phyloP scores from a whole-genome alignment of 352 stramenopile genomes.

The Pythium oligandrum region DNA sequence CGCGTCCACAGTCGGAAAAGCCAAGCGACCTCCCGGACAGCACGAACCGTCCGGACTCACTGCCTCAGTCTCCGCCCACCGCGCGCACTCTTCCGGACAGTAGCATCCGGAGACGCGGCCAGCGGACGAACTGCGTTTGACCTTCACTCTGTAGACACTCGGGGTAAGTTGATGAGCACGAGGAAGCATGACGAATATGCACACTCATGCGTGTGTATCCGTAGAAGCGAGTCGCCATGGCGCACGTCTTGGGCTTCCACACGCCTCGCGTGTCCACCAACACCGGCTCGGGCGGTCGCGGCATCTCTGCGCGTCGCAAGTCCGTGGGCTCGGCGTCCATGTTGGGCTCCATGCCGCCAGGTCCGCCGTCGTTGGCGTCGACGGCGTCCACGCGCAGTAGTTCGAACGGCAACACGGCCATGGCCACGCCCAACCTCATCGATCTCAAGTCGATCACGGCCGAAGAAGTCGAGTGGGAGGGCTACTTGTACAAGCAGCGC shows the following conservation, averaged over 20 bases:
- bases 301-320: conserved; percentile 14
- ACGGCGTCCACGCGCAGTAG: background rate
- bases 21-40: too few relatives aligned
- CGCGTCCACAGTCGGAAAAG: too few relatives aligned
- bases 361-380: background rate
- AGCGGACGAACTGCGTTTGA: too few relatives aligned
- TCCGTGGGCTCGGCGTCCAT: conserved; percentile 18
- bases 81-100: too few relatives aligned
- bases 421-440: conserved; percentile 76
- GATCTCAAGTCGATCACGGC: conserved; percentile 84
- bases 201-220: background rate
- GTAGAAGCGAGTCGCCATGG: conserved; percentile 4
- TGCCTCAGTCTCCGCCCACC: too few relatives aligned
- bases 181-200: too few relatives aligned
- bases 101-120: too few relatives aligned
- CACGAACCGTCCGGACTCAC: too few relatives aligned
- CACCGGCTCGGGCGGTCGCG: background rate
- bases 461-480: conserved; percentile 85
- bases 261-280: conserved; percentile 8
- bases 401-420: background rate
- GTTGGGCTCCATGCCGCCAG: background rate
- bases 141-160: too few relatives aligned
- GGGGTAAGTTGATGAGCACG: too few relatives aligned
- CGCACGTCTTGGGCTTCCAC: conserved; percentile 11
- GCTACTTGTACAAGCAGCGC: conserved; percentile 87